These are phyloP conservation scores for Gossypioides kirkii DNA, from an alignment of 345 rosid genomes.

Conservation along the genomic window DNA sequence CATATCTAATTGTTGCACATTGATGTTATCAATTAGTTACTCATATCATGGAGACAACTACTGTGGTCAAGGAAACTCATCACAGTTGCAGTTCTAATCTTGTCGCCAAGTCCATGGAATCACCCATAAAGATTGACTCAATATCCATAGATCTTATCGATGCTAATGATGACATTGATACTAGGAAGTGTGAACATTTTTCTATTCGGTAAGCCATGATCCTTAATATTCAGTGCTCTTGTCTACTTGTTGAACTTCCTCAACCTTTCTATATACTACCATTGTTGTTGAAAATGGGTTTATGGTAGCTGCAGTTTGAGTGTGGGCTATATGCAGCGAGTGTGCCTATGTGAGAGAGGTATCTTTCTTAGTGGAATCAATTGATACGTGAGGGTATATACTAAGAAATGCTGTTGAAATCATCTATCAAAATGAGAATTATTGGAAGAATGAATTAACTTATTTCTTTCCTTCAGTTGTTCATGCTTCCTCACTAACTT, in stretches of 20 bases:
- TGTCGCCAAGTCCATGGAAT: slow-evolving; percentile 33
- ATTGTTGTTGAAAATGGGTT: not conserved
- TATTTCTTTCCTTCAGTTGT: not conserved
- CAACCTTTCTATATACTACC: not conserved
- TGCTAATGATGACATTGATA: slow-evolving; percentile 30
- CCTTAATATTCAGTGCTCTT: slow-evolving; percentile 1
- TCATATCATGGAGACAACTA: slow-evolving; percentile 24
- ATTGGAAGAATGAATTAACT: not conserved
- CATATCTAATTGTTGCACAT: slow-evolving; percentile 8
- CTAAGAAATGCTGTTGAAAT: not conserved
- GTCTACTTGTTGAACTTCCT: not conserved
- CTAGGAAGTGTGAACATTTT: slow-evolving; percentile 51
- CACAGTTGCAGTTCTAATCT: slow-evolving; percentile 24
- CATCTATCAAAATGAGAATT: not conserved
- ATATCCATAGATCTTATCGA: slow-evolving; percentile 48
- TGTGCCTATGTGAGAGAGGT: not conserved
- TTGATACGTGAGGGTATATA: not conserved
- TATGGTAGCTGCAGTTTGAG: not conserved
- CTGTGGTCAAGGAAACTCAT: slow-evolving; percentile 28
- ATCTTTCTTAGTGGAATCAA: not conserved
- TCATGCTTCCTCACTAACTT: not conserved
- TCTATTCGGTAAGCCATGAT: slow-evolving; percentile 58
- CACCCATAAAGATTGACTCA: slow-evolving; percentile 51
- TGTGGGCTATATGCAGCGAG: not conserved
- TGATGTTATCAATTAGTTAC: slow-evolving; percentile 16